These are phyloP conservation scores for Colletotrichum horii DNA, from an alignment of 2,329 filamentous ascomycete species.

Conservation along the genomic window DNA sequence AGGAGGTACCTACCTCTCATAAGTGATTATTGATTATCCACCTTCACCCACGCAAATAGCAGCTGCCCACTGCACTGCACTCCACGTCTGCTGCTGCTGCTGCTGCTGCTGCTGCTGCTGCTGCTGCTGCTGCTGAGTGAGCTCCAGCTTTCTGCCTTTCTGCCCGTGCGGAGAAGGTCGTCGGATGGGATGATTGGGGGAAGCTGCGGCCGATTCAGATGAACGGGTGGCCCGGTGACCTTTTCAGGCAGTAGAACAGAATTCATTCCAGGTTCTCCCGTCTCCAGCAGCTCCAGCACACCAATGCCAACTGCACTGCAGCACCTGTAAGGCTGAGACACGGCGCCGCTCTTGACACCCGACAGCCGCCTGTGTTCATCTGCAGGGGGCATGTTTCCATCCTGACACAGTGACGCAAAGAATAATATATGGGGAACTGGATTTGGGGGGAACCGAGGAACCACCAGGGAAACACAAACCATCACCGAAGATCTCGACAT, in stretches of 20 bases:
- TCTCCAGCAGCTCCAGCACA: background rate
- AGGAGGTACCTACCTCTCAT: no score
- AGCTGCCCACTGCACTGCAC: background rate
- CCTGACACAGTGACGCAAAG: background rate
- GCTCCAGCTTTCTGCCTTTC: background rate
- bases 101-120: no score
- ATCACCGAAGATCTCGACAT: conserved; percentile 12
- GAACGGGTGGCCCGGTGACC: conserved; percentile 10
- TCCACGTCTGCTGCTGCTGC: background rate
- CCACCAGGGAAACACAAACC: background rate
- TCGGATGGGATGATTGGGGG: background rate
- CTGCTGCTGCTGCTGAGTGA: background rate
- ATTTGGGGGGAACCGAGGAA: background rate
- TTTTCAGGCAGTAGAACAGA: background rate
- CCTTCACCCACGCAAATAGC: background rate
- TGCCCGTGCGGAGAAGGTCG: background rate
- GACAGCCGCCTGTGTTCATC: background rate
- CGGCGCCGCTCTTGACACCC: background rate
- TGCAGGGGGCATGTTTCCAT: background rate
- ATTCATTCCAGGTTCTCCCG: background rate
- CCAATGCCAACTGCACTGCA: background rate
- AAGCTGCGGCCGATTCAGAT: background rate
- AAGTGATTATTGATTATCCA: background rate
- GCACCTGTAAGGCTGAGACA: conserved; percentile 1
- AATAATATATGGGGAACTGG: background rate